A percentile compares a stretch with the other conserved stretches of the same genome.
These are phyloP conservation scores for Aspergillus versicolor DNA, from an alignment of 2,329 filamentous ascomycete genomes.

Conservation along the genomic window DNA sequence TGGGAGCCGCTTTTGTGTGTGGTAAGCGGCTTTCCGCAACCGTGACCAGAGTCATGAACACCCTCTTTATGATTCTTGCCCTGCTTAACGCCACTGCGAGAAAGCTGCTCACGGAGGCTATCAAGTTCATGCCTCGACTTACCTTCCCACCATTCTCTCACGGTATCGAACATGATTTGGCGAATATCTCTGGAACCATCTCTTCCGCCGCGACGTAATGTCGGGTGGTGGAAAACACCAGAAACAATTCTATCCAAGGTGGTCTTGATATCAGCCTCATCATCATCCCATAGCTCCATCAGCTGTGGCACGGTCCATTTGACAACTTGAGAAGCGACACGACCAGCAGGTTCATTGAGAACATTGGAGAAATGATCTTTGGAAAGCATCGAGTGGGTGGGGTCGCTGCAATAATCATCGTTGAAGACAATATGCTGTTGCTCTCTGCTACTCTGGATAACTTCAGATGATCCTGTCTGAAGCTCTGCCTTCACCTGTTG, in stretches of 20 bases:
- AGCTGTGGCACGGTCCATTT: slow-evolving; percentile 87
- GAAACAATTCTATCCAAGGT: slow-evolving; percentile 74
- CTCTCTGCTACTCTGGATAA: slow-evolving; percentile 79
- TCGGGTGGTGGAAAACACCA: slow-evolving; percentile 86
- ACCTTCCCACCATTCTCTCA: slow-evolving; percentile 78
- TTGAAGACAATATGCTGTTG: slow-evolving; percentile 87
- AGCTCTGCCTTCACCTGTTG: slow-evolving; percentile 84
- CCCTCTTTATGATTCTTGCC: slow-evolving; percentile 86
- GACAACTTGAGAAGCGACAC: slow-evolving; percentile 74
- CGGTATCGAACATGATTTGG: slow-evolving; percentile 71
- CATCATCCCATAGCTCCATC: slow-evolving; percentile 83
- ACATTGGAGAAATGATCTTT: slow-evolving; percentile 94
- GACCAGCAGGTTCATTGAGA: slow-evolving; percentile 84
- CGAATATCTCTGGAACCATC: slow-evolving; percentile 73
- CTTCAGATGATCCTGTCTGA: slow-evolving; percentile 78
- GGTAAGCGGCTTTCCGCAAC: slow-evolving; percentile 75
- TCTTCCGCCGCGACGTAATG: slow-evolving; percentile 67
- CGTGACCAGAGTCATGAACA: slow-evolving; percentile 79
- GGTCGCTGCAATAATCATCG: slow-evolving; percentile 73
- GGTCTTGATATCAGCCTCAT: slow-evolving; percentile 65
- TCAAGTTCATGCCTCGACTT: slow-evolving; percentile 63
- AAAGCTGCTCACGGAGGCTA: slow-evolving; percentile 71
- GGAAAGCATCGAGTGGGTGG: slow-evolving; percentile 92
- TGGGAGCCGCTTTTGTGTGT: slow-evolving; percentile 60
- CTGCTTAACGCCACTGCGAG: slow-evolving; percentile 71